Percentiles rank a stretch among this genome's conserved stretches.
Conservation (phyloP, 208 protist species). For the Acanthamoeba sp. region DNA sequence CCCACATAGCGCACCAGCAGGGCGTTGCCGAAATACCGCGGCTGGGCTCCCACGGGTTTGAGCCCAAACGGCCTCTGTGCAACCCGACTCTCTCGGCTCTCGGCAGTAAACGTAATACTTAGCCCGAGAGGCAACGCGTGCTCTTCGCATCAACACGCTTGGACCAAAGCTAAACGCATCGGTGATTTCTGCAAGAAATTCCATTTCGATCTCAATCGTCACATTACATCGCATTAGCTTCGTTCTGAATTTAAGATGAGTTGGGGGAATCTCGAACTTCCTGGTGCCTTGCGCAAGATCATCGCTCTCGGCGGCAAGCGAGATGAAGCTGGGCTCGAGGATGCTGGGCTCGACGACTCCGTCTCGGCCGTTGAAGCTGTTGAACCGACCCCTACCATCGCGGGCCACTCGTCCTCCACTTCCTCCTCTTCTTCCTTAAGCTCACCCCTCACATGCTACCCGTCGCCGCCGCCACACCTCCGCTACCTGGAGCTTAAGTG, state of each 20-base stretch:
- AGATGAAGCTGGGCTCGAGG: background rate
- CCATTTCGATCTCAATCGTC: too few relatives aligned
- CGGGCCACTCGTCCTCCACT: background rate
- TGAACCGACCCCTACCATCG: background rate
- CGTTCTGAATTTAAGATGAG: background rate
- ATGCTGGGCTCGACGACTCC: background rate
- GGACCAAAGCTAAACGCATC: too few relatives aligned
- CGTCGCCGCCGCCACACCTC: conserved; percentile 9
- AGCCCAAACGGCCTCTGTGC: too few relatives aligned
- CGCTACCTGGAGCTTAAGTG: conserved; percentile 61
- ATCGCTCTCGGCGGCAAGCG: background rate
- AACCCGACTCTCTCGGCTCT: too few relatives aligned
- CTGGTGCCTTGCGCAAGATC: conserved; percentile 8
- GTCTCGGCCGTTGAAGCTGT: background rate
- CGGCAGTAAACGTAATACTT: too few relatives aligned
- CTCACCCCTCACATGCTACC: background rate
- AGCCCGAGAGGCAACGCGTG: too few relatives aligned
- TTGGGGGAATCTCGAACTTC: background rate
- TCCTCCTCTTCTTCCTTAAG: background rate
- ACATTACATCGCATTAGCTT: too few relatives aligned
- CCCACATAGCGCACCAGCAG: too few relatives aligned
- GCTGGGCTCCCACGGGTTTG: too few relatives aligned
- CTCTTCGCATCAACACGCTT: too few relatives aligned
- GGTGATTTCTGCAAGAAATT: too few relatives aligned
- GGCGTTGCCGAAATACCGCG: too few relatives aligned